A percentile compares a stretch with the other conserved stretches of the same genome.
These are phyloP conservation scores for Collybia sp. DNA, from an alignment of 768 basidiomycete species.

Conservation along the genomic window DNA sequence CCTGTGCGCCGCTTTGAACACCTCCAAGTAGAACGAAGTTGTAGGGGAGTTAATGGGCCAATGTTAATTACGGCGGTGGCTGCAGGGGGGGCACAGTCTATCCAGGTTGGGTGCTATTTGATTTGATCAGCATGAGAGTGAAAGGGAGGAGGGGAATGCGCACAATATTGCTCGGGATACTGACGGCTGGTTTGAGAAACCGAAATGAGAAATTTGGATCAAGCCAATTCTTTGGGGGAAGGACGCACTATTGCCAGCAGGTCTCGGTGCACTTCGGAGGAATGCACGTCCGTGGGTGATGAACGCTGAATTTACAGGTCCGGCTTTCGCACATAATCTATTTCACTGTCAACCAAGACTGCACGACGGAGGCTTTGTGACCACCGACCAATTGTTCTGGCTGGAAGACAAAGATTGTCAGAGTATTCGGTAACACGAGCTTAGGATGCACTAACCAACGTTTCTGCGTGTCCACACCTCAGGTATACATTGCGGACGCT, in stretches of 20 bases:
- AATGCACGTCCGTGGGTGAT: constrained; percentile 38
- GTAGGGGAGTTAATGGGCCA: neutral
- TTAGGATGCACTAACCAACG: constrained; percentile 25
- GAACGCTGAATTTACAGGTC: constrained; percentile 52
- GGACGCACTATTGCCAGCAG: constrained; percentile 40
- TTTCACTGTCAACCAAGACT: neutral
- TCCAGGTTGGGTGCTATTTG: constrained; percentile 37
- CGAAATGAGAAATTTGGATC: constrained; percentile 1
- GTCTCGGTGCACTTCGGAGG: constrained; percentile 36
- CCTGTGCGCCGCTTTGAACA: too few relatives aligned
- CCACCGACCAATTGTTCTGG: constrained; percentile 22
- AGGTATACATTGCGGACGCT: constrained; percentile 45
- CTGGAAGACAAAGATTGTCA: constrained; percentile 9
- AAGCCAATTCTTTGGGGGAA: neutral
- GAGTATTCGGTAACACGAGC: neutral
- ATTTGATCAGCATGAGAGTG: neutral
- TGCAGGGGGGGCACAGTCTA: constrained; percentile 36
- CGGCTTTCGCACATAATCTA: constrained; percentile 42
- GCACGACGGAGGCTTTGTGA: constrained; percentile 14
- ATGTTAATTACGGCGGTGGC: constrained; percentile 1
- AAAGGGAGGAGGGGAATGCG: constrained; percentile 6
- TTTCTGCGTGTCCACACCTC: constrained; percentile 43
- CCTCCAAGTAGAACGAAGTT: neutral
- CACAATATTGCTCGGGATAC: constrained; percentile 44
- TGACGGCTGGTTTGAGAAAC: constrained; percentile 25